Percentiles rank a stretch among this genome's conserved stretches.
Evolutionary conservation across 805 yeast genomes (phyloP).

Genomic region (Maudiozyma barnettii): DNA sequence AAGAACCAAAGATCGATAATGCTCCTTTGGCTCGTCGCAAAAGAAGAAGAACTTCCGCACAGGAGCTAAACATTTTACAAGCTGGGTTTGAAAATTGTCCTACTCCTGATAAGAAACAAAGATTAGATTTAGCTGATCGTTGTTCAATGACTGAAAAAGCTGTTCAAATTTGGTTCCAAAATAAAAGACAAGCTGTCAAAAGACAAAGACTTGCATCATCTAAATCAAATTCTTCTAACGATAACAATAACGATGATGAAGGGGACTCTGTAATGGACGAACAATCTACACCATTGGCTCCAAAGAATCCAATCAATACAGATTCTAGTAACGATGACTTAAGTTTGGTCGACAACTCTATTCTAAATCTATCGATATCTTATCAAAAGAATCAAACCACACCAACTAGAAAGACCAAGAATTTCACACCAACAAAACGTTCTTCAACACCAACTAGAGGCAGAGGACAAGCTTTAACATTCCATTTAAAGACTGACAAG

Average conservation of each 20-base stretch:
- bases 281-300: slow-evolving; percentile 4
- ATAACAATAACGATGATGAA: neutral
- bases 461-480: slow-evolving; percentile 29
- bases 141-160: slow-evolving; percentile 96
- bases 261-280: neutral
- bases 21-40: slow-evolving; percentile 90
- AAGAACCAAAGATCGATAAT: slow-evolving; percentile 79
- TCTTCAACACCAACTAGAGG: slow-evolving; percentile 10
- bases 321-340: neutral
- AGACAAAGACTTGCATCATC: slow-evolving; percentile 32
- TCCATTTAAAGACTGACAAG: slow-evolving; percentile 24
- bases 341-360: neutral
- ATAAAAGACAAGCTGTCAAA: slow-evolving; percentile 76
- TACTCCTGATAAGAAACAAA: slow-evolving; percentile 70
- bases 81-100: slow-evolving; percentile 65
- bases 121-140: slow-evolving; percentile 67
- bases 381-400: slow-evolving; percentile 8
- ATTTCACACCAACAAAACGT: slow-evolving; percentile 4
- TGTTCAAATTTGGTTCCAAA: slow-evolving; percentile 97
- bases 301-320: neutral
- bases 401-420: slow-evolving; percentile 9
- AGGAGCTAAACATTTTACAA: slow-evolving; percentile 74
- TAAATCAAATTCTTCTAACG: neutral
- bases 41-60: slow-evolving; percentile 88
- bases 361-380: slow-evolving; percentile 5